Evolutionary conservation across 306 rosid genomes (phyloP), one percentile per base, ranked within the genome.

Genomic region (Rosa chinensis): DNA sequence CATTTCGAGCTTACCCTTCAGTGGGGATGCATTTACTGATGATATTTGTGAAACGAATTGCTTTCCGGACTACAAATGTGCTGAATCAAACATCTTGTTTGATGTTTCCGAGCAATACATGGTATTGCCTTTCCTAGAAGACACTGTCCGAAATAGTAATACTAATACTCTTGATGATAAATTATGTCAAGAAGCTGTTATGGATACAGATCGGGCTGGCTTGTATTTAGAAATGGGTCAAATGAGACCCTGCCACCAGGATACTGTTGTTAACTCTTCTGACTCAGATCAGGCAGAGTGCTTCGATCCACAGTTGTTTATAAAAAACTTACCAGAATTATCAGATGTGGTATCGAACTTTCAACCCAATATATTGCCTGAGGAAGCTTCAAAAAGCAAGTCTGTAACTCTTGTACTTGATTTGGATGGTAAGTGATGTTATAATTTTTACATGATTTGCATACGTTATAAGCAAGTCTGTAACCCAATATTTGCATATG

Each of bases 291-390:
- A 91, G 86, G 85, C 86, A 14, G 98, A 95, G 73, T 85, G 87
- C 88, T 95, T 91, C 75, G 98, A 95, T 90, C 99, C 99, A 11
- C 97, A 90, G 80, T 79, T 85, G 77, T 95, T 90, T 76, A 90
- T 95, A 83, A 93, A 84, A 86, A 91, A 87, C 78, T 76, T 95
- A 82, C 97, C 98, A 0, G 98, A 95, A 87, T 89, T 91, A 61
- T 91, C 99, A 49, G 93, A 91, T 66, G 89, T 87, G 74, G 92
- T 89, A 74, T 85, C 92, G 44, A 89, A 85, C 81, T 92, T 81
- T 81, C 90, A 90, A 78, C 84, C 84, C 48, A 80, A 81, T 67
- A 76, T 77, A 45, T 58, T 81, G 79, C 92, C 97, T 2, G 85
- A 81, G 83, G 92, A 89, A 76, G 72, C 86, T 89, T 78, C 78